Base-by-base conservation (phyloP, 768 basidiomycete species). In the Mycena alexandri region DNA sequence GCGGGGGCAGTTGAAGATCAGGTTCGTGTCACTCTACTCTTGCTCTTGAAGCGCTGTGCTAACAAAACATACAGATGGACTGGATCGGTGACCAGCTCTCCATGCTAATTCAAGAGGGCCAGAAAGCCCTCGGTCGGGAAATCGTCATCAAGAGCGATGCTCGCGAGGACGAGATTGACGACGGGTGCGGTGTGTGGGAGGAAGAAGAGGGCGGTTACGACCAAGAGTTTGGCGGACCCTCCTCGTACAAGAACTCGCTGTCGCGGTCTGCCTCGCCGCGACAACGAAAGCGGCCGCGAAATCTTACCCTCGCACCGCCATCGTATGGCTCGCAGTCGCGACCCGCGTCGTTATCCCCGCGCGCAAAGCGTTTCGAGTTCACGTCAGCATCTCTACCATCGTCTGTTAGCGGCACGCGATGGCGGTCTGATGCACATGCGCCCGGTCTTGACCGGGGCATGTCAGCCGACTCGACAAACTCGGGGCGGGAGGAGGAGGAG, bases 111-210 rank as follows among this genome's bases (percentile, higher is more conserved):
- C 87, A 89, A 73, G 89, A 95, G 72, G 94, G 94, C 17, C 89
- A 92, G 74, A 88, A 86, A 51, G 94, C 94, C 0, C 83, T 95
- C 9, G 87, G 86, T 16, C 82, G 85, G n/a, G 93, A 95, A 75
- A 84, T 95, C 17, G 93, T 95, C 11, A 87, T 93, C 5, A 87
- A 89, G 86, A 89, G 88, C 67, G 93, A 93, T 52, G 82, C 84
- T 5, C 82, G 89, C 62, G 91, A 93, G 70, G 93, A 93, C 64
- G 89, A 90, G 71, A 86, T 89, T 5, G 93, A 94, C 67, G 93
- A 94, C 73, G 93, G 91, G 2, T 84, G 82, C 9, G 92, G 87
- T 10, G 84, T 81, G 2, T 95, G 93, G 93, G 89, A 90, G 63
- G 93, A 93, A 60, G 90, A 91, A 47, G 84, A 82, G 29, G 78